Evolutionary conservation across 2,329 filamentous ascomycete species (phyloP).

Genomic region (Pseudogymnoascus sp.): DNA sequence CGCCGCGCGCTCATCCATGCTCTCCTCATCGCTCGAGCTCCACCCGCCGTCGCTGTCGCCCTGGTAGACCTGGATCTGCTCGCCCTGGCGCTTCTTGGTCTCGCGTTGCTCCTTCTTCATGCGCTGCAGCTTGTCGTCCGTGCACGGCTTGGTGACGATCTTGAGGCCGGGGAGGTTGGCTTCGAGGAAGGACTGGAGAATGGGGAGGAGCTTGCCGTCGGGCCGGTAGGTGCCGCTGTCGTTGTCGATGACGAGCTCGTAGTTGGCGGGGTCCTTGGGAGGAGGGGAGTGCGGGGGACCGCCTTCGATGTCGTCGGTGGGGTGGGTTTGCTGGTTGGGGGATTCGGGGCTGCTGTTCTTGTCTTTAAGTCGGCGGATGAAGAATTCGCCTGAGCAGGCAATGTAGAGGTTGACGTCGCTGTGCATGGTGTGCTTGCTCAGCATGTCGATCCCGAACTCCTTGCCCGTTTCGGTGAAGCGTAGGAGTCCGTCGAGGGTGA

Average conservation of each 20-base stretch:
- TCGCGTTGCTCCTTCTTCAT: constrained; percentile 71
- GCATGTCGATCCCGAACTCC: constrained; percentile 85
- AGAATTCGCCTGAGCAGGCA: constrained; percentile 88
- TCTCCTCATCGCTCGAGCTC: constrained; percentile 30
- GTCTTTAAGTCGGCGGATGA: constrained; percentile 58
- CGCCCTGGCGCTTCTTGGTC: constrained; percentile 58
- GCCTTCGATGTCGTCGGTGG: constrained; percentile 37
- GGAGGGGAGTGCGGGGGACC: constrained; percentile 38
- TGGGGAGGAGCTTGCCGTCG: constrained; percentile 64
- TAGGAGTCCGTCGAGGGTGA: constrained; percentile 78
- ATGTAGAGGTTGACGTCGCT: constrained; percentile 87
- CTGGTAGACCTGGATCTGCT: constrained; percentile 45
- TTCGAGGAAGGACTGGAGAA: constrained; percentile 62
- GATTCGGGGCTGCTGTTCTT: constrained; percentile 36
- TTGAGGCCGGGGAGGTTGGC: constrained; percentile 69
- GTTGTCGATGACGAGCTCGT: constrained; percentile 90
- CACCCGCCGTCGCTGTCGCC: constrained; percentile 35
- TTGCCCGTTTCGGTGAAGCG: constrained; percentile 94
- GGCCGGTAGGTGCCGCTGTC: constrained; percentile 91
- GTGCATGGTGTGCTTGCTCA: constrained; percentile 97
- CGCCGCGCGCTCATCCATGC: constrained; percentile 12
- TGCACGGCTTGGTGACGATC: constrained; percentile 67
- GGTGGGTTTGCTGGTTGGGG: constrained; percentile 43
- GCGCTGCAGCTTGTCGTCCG: constrained; percentile 61
- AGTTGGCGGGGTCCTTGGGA: constrained; percentile 46